Percentiles rank a stretch among this genome's conserved stretches.
Conservation (phyloP, 225 moss, liverwort and hornwort genomes). For the Neckera pumila region DNA sequence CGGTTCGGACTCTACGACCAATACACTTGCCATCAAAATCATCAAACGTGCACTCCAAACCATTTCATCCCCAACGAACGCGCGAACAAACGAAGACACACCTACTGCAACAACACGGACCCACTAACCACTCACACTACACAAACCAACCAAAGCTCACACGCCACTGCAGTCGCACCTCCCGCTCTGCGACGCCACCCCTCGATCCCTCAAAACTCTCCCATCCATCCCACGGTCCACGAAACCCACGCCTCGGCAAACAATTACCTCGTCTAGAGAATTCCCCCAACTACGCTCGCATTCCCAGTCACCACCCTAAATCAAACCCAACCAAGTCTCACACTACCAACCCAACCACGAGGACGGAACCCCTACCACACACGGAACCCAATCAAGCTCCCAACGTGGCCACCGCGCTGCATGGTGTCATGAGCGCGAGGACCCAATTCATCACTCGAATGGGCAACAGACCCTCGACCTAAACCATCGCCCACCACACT, state of each 20-base stretch:
- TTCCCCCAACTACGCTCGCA: background rate
- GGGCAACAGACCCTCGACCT: background rate
- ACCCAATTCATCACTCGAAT: background rate
- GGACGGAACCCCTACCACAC: background rate
- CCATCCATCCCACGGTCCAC: background rate
- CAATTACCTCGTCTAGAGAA: background rate
- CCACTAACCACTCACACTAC: background rate
- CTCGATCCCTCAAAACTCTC: background rate
- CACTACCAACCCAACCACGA: background rate
- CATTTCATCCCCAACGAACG: background rate
- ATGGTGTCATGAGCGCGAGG: constrained; percentile 1
- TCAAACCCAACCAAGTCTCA: background rate
- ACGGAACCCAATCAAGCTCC: background rate
- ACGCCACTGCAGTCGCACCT: background rate
- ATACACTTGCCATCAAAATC: background rate
- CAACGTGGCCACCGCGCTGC: background rate
- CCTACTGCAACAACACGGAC: background rate
- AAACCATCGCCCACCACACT: background rate
- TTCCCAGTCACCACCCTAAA: background rate
- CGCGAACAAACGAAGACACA: background rate
- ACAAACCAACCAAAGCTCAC: background rate
- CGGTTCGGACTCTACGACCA: background rate
- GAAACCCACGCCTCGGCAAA: background rate
- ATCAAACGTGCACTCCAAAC: background rate
- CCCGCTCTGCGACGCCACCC: background rate